A percentile compares a stretch with the other conserved stretches of the same genome.
Evolutionary conservation across 1,284 basidiomycete genomes (phyloP).

Genomic region (Rhodotorula sp.): DNA sequence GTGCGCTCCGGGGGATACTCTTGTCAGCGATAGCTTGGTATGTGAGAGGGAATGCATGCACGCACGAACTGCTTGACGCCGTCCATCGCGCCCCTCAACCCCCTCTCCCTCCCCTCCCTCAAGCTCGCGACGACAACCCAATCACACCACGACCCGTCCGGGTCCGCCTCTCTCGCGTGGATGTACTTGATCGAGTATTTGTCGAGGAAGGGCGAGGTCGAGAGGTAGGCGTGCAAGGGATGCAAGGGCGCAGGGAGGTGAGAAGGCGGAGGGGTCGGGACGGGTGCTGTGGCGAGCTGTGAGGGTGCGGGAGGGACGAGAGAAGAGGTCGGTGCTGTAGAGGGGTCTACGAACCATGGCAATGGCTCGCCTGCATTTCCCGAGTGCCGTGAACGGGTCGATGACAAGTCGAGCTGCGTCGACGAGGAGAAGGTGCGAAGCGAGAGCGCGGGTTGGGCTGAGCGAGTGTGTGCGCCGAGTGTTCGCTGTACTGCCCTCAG

Average conservation of each 20-base stretch:
- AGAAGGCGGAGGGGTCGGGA: constrained; percentile 34
- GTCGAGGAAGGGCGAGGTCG: constrained; percentile 44
- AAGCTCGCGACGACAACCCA: constrained; percentile 44
- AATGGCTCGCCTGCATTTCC: neutral
- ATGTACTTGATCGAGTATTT: constrained; percentile 41
- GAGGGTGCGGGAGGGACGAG: neutral
- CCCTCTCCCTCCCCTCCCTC: constrained; percentile 41
- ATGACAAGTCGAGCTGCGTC: neutral
- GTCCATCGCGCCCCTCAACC: constrained; percentile 43
- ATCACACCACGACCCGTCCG: constrained; percentile 43
- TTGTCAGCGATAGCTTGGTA: neutral
- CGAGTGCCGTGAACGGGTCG: neutral
- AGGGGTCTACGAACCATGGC: constrained; percentile 38
- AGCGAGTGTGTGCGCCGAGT: too few species aligned
- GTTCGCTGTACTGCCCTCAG: too few species aligned
- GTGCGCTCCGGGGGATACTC: neutral
- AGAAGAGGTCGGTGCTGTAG: constrained; percentile 5
- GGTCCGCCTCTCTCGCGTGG: constrained; percentile 41
- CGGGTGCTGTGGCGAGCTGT: constrained; percentile 19
- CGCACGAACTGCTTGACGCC: constrained; percentile 39
- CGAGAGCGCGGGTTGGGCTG: too few species aligned
- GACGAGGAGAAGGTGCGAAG: neutral
- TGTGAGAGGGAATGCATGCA: neutral
- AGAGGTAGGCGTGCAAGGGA: constrained; percentile 41
- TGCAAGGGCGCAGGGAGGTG: constrained; percentile 38